These are phyloP conservation scores for Monilinia aucupariae DNA, from an alignment of 2,329 filamentous ascomycete genomes.

Conservation along the genomic window DNA sequence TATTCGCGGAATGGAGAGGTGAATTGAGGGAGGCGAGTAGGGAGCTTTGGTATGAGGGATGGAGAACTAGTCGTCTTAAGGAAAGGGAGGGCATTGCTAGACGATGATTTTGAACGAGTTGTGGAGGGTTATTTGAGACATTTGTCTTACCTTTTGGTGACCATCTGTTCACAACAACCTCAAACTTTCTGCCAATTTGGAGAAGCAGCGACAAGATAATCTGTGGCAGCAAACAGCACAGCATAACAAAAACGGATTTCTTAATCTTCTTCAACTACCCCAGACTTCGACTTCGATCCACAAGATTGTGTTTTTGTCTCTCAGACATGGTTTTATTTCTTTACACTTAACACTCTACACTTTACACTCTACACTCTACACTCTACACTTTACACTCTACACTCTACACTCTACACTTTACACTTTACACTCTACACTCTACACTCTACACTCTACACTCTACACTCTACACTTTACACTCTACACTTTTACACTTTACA, in stretches of 20 bases:
- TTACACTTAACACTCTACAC: background rate
- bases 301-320: background rate
- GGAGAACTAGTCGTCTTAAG: slow-evolving; percentile 67
- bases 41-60: slow-evolving; percentile 92
- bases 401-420: background rate
- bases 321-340: slow-evolving; percentile 1
- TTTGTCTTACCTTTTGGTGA: slow-evolving; percentile 6
- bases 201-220: background rate
- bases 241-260: background rate
- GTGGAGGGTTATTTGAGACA: background rate
- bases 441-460: background rate
- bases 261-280: background rate
- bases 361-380: background rate
- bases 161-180: background rate
- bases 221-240: background rate
- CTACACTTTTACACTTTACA: background rate
- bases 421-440: background rate
- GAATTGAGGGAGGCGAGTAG: slow-evolving; percentile 87
- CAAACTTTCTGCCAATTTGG: background rate
- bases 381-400: background rate
- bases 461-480: background rate
- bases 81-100: slow-evolving; percentile 27
- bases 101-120: slow-evolving; percentile 23
- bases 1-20: slow-evolving; percentile 88
- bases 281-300: background rate